These are phyloP conservation scores for Coniochaeta ligniaria DNA, from an alignment of 2,329 filamentous ascomycete species.

Conservation along the genomic window DNA sequence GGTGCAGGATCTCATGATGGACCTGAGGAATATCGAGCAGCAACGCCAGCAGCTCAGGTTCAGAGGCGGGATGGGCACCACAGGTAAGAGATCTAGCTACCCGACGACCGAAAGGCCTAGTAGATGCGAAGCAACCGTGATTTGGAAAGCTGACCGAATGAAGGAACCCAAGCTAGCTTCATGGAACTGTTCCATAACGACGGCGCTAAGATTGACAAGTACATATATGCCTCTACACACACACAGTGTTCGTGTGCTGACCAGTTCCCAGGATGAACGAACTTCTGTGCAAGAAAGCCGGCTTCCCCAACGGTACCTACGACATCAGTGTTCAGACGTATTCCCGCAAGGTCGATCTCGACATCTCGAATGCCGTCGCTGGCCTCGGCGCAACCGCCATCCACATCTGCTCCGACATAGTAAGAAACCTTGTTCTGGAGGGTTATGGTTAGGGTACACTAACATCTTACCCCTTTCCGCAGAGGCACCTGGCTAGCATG, in stretches of 20 bases:
- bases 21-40: constrained; percentile 66
- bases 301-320: constrained; percentile 44
- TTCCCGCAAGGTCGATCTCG: constrained; percentile 52
- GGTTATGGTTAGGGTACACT: too few species aligned
- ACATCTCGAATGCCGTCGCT: constrained; percentile 72
- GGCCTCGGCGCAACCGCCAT: constrained; percentile 74
- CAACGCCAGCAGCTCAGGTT: constrained; percentile 65
- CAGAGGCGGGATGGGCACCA: constrained; percentile 65
- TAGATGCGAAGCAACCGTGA: background rate
- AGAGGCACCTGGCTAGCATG: constrained; percentile 61
- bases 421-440: too few species aligned
- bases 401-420: constrained; percentile 65
- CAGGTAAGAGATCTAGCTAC: constrained; percentile 31
- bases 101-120: too few species aligned
- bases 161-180: constrained; percentile 71
- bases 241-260: too few species aligned
- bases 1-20: constrained; percentile 61
- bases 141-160: too few species aligned
- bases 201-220: constrained; percentile 38
- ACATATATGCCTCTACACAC: too few species aligned
- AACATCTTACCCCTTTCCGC: too few species aligned
- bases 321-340: constrained; percentile 58
- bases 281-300: constrained; percentile 46
- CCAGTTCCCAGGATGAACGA: too few species aligned
- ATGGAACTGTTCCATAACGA: constrained; percentile 55